A percentile compares a stretch with the other conserved stretches of the same genome.
These are phyloP conservation scores for Diaporthe citriasiana DNA, from an alignment of 2,329 filamentous ascomycete genomes.

Conservation along the genomic window DNA sequence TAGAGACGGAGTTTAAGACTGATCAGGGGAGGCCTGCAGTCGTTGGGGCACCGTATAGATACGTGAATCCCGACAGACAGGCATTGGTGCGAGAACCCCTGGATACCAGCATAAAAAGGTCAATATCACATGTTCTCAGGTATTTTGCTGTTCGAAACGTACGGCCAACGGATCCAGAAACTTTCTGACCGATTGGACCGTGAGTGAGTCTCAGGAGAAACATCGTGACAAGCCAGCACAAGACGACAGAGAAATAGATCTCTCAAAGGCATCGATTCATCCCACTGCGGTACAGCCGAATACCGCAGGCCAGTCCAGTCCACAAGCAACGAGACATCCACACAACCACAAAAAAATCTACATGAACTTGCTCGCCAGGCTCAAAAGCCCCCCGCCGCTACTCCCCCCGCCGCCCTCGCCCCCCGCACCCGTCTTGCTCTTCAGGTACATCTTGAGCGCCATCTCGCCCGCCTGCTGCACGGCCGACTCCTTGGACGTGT, in stretches of 20 bases:
- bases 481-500: slow-evolving; percentile 83
- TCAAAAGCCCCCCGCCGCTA: slow-evolving; percentile 59
- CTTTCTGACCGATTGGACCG: not conserved
- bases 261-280: not conserved
- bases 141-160: not conserved
- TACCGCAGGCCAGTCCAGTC: too few species aligned
- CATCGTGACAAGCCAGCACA: not conserved
- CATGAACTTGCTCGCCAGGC: slow-evolving; percentile 64
- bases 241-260: not conserved
- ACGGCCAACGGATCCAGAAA: not conserved
- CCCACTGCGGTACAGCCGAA: not conserved
- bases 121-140: not conserved
- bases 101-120: not conserved
- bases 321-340: not conserved
- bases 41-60: too few species aligned
- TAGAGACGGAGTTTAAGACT: not conserved
- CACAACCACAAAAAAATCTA: slow-evolving; percentile 38
- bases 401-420: slow-evolving; percentile 60
- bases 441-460: slow-evolving; percentile 92
- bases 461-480: slow-evolving; percentile 85
- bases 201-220: not conserved
- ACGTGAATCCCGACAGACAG: not conserved
- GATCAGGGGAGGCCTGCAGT: not conserved
- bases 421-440: slow-evolving; percentile 68
- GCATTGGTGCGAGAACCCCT: not conserved